Percentiles rank a stretch among this genome's conserved stretches.
Evolutionary conservation across 257 asterid genomes (phyloP).

Genomic region (Fraxinus excelsior): DNA sequence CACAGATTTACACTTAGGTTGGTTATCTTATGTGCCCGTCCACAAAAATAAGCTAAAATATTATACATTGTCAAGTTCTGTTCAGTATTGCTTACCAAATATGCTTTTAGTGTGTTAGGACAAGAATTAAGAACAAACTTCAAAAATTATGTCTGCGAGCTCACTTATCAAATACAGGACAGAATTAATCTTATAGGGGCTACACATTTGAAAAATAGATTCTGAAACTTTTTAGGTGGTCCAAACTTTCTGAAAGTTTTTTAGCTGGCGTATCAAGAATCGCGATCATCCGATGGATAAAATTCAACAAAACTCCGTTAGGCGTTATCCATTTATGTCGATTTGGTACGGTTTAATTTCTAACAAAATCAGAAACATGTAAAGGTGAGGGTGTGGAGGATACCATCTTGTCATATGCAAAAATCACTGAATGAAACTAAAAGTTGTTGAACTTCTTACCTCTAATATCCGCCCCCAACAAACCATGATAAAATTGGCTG

Average conservation of each 20-base stretch:
- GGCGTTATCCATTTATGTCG: neutral
- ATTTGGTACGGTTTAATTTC: neutral
- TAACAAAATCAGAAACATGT: neutral
- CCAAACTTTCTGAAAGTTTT: neutral
- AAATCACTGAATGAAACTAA: neutral
- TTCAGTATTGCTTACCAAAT: no score
- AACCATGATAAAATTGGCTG: slow-evolving; percentile 20
- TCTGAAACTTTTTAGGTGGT: neutral
- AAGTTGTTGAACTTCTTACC: slow-evolving; percentile 24
- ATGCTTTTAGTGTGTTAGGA: no score
- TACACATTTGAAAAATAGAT: neutral
- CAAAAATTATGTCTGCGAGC: neutral
- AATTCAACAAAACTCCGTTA: neutral
- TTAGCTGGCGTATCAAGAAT: neutral
- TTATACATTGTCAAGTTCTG: no score
- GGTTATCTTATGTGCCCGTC: neutral
- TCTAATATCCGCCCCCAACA: slow-evolving; percentile 19
- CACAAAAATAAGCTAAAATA: no score
- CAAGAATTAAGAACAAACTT: no score
- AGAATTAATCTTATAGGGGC: neutral
- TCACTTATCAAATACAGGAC: neutral
- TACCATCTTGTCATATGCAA: slow-evolving; percentile 10
- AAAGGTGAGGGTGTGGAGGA: neutral
- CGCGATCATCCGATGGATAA: neutral
- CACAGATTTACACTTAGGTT: neutral